Evolutionary conservation across 2,329 filamentous ascomycete species (phyloP).

Genomic region (Clarireedia hainanense): DNA sequence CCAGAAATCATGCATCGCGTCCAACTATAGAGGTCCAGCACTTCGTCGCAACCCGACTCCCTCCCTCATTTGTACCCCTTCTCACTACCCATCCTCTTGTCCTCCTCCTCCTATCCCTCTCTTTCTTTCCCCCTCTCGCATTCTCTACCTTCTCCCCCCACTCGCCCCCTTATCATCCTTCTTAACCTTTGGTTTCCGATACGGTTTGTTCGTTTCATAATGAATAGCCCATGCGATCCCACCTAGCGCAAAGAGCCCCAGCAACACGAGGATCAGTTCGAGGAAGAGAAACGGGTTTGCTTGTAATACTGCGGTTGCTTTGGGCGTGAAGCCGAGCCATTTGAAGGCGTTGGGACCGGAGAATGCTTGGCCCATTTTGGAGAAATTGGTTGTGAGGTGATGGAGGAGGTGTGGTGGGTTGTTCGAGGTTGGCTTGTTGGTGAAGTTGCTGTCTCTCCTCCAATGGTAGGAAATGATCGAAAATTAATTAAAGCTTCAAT

Average conservation of each 20-base stretch:
- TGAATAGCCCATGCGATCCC: slow-evolving; percentile 24
- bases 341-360: slow-evolving; percentile 29
- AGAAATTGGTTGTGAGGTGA: not conserved
- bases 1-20: too few relatives aligned
- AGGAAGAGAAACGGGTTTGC: slow-evolving; percentile 22
- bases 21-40: not conserved
- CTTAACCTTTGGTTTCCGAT: slow-evolving; percentile 27
- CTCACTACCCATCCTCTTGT: too few relatives aligned
- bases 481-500: too few relatives aligned
- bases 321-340: slow-evolving; percentile 27
- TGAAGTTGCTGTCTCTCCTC: too few relatives aligned
- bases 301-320: slow-evolving; percentile 27
- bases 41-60: not conserved
- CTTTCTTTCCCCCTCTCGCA: too few relatives aligned
- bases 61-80: not conserved
- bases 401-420: not conserved
- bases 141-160: not conserved
- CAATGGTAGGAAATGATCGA: too few relatives aligned
- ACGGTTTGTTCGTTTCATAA: slow-evolving; percentile 24
- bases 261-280: slow-evolving; percentile 20
- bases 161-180: slow-evolving; percentile 8
- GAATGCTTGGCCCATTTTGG: slow-evolving; percentile 26
- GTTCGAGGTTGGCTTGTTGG: too few relatives aligned
- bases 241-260: slow-evolving; percentile 12
- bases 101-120: too few relatives aligned